Percentiles rank a stretch among this genome's conserved stretches.
Evolutionary conservation across 2,329 filamentous ascomycete genomes (phyloP).

Genomic region (Dothideomycetes sp.): DNA sequence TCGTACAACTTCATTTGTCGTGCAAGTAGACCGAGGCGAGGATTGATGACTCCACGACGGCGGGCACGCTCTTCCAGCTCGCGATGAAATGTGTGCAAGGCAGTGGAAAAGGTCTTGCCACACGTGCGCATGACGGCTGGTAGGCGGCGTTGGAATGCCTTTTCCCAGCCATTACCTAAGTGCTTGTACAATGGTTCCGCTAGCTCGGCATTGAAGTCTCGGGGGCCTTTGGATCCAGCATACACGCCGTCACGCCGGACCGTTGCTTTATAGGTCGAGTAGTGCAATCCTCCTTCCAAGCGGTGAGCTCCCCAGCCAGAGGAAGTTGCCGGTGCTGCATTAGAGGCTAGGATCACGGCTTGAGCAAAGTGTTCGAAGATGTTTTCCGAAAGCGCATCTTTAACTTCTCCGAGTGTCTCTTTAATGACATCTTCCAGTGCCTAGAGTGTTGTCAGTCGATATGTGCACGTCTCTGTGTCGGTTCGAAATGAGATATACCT

Average conservation of each 20-base stretch:
- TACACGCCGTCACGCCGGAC: conserved; percentile 40
- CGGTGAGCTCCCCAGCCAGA: conserved; percentile 27
- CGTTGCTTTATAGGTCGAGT: conserved; percentile 46
- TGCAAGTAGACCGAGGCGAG: conserved; percentile 28
- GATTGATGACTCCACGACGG: conserved; percentile 27
- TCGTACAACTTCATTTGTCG: conserved; percentile 32
- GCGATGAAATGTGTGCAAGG: conserved; percentile 30
- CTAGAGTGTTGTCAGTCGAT: conserved; percentile 7
- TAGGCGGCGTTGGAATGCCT: conserved; percentile 30
- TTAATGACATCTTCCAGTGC: conserved; percentile 31
- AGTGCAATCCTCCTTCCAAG: conserved; percentile 36
- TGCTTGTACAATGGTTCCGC: conserved; percentile 27
- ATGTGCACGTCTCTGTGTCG: no score
- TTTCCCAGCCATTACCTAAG: conserved; percentile 32
- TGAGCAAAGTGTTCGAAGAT: conserved; percentile 35
- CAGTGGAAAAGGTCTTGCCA: conserved; percentile 18
- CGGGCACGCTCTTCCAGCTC: conserved; percentile 29
- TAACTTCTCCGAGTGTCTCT: conserved; percentile 28
- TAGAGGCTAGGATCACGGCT: conserved; percentile 28
- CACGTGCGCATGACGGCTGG: conserved; percentile 30
- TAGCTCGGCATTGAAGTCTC: conserved; percentile 31
- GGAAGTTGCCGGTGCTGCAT: conserved; percentile 23
- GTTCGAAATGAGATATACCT: conserved; percentile 7
- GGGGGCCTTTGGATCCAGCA: conserved; percentile 24
- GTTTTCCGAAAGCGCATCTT: conserved; percentile 30